Evolutionary conservation across 331 rosid species (phyloP), one percentile per base, ranked within the genome.

Genomic region (Rosa hybrid): DNA sequence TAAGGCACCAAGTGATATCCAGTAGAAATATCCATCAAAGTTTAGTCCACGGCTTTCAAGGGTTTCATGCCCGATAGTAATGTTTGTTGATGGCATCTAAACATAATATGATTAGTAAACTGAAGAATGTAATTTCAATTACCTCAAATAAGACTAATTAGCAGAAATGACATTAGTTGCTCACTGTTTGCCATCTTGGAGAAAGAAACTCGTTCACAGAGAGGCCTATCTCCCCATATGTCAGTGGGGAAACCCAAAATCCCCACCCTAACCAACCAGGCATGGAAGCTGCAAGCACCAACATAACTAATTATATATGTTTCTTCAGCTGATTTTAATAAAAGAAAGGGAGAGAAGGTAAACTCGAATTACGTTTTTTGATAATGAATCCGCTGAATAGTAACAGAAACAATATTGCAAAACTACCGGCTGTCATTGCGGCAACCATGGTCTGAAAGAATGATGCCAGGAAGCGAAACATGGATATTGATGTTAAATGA

Each of bases 201-300:
- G 96, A 86, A 69, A 68, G 93, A 85, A 91, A 91, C 81, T 91
- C 93, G 56, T 89, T 91, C 21, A 80, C 79, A 12, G 85, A 79
- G 25, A 89, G 44, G 41, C 87, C 93, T 72, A 91, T 87, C 82
- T 86, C 93, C 69, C 90, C 96, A 62, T 91, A 91, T 14, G 91
- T 13, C 83, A 91, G 5, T 44, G 96, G 96, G 73, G 90, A 86
- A 84, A 87, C 46, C 96, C 96, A 91, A 49, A 87, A 91, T 49
- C 87, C 90, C 96, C 91, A 91, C 68, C 71, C 76, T 82, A 91
- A 80, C 93, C 96, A 91, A 59, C 68, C 82, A 11, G 93, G 96
- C 90, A 91, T 84, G 73, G 86, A 72, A 69, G 91, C 96, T 91
- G 85, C 86, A 86, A 83, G 2, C 78, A 67, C 80, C 79, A 78